A percentile compares a stretch with the other conserved stretches of the same genome.
These are phyloP conservation scores for Polytrichum formosum DNA, from an alignment of 225 moss, liverwort and hornwort species.

Conservation along the genomic window DNA sequence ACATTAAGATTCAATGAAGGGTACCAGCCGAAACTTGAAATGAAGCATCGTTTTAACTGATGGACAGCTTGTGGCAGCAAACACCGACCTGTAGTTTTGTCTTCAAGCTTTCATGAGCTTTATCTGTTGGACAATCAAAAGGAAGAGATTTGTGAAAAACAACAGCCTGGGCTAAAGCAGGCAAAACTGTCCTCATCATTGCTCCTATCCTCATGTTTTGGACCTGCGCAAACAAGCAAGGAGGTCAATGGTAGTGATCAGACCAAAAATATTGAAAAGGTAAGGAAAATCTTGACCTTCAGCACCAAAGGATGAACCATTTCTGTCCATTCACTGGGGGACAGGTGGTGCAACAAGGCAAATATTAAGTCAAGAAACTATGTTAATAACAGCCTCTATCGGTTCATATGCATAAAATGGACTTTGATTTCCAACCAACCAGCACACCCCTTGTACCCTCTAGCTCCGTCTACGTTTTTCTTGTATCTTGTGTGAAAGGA, in stretches of 20 bases:
- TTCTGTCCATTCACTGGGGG: background rate
- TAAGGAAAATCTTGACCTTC: background rate
- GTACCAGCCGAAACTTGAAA: too few relatives aligned
- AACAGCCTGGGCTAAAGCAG: conserved; percentile 78
- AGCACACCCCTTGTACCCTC: too few relatives aligned
- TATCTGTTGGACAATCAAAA: conserved; percentile 47
- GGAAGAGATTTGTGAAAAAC: conserved; percentile 65
- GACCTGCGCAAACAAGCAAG: conserved; percentile 33
- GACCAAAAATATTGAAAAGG: too few relatives aligned
- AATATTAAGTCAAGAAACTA: too few relatives aligned
- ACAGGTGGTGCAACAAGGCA: background rate
- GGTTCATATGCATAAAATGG: too few relatives aligned
- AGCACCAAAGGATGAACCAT: conserved; percentile 1
- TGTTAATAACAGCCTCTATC: too few relatives aligned
- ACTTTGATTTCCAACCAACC: too few relatives aligned
- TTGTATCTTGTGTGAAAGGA: background rate
- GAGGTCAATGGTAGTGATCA: too few relatives aligned
- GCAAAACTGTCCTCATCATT: conserved; percentile 89
- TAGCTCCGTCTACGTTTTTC: too few relatives aligned
- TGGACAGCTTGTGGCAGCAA: background rate
- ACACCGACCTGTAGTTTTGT: conserved; percentile 61
- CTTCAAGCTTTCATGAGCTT: conserved; percentile 60
- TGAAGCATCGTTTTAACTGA: too few relatives aligned
- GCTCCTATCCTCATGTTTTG: conserved; percentile 97
- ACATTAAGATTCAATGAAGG: too few relatives aligned